Percentiles rank a stretch among this genome's conserved stretches.
phyloP scores from a whole-genome alignment of 139 green algal genomes.

The Chloropicon primus region DNA sequence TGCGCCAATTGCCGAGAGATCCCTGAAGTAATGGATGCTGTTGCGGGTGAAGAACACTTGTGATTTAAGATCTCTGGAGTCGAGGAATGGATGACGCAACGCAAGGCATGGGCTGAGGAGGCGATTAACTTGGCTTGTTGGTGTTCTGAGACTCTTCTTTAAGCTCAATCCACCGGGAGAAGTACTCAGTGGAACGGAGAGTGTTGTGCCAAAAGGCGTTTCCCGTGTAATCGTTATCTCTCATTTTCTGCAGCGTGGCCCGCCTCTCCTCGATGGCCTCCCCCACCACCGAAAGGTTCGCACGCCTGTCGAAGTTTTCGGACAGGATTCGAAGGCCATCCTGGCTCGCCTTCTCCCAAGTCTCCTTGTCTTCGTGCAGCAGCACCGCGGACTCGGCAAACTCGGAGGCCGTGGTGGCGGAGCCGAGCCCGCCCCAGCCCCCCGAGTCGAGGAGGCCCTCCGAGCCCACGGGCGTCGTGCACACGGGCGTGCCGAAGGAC shows the following conservation, averaged over 20 bases:
- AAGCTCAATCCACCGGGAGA: neutral
- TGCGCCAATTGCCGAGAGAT: neutral
- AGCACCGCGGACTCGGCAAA: neutral
- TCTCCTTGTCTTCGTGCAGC: neutral
- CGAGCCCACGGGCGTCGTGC: neutral
- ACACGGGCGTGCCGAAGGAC: neutral
- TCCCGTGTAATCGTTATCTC: neutral
- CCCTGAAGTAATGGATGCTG: neutral
- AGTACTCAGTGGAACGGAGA: neutral
- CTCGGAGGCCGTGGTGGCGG: too few relatives aligned
- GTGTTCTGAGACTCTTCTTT: neutral
- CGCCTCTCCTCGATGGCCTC: neutral
- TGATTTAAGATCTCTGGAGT: too few relatives aligned
- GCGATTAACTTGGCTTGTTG: too few relatives aligned
- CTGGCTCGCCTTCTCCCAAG: neutral
- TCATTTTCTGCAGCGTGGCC: neutral
- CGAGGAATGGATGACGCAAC: neutral
- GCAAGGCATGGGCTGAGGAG: too few relatives aligned
- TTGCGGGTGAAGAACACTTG: neutral
- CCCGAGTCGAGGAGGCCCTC: neutral
- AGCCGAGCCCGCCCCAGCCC: neutral
- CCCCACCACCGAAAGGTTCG: neutral
- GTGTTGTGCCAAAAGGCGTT: neutral
- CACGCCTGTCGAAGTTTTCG: neutral
- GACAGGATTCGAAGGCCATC: neutral